Base-by-base conservation (phyloP, 768 basidiomycete genomes). In the Suillus variegatus region DNA sequence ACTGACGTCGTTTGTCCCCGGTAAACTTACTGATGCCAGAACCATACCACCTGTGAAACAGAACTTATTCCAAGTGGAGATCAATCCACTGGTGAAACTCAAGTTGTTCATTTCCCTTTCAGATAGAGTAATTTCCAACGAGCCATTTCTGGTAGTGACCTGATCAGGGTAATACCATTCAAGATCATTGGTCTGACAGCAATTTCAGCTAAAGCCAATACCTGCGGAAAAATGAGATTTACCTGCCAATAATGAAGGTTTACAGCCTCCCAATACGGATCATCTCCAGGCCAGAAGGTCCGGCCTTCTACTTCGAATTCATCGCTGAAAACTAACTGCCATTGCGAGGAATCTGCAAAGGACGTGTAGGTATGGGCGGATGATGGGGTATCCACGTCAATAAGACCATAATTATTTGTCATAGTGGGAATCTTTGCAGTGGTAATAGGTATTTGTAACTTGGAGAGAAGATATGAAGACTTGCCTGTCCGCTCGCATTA, bases 111-210 rank as follows among this genome's bases (percentile, higher is more conserved):
- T 92, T 64, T 80, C 73, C 73, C 85, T 91, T 74, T 84, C 75
- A 35, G 77, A 86, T 70, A 97, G 78, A 2, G 90, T 93, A 71
- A 97, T 87, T 68, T 90, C 84, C 47, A 98, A 84, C 47, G 83
- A 79, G 25, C 97, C 96, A 68, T 84, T 80, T 66, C 79, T 79
- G 10, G 96, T 97, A 8, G 86, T 90, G 58, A 93, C 78, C 20
- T 90, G 89, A 35, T 79, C 86, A 0, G 95, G 95, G 73, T 92
- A 91, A 74, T 96, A 95, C 93, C 94, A 97, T 77, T 97, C 92
- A 74, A 92, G 69, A 72, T 92, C 90, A 67, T 85, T 85, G 14
- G 91, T 89, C 85, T 88, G 61, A 49, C 60, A 38, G 38, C 3
- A 18, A 6, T 63, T 38, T 52, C 20, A 60, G 58, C 13, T 10